phyloP scores from a whole-genome alignment of 2,329 filamentous ascomycete species.

The Colletotrichum nymphaeae region DNA sequence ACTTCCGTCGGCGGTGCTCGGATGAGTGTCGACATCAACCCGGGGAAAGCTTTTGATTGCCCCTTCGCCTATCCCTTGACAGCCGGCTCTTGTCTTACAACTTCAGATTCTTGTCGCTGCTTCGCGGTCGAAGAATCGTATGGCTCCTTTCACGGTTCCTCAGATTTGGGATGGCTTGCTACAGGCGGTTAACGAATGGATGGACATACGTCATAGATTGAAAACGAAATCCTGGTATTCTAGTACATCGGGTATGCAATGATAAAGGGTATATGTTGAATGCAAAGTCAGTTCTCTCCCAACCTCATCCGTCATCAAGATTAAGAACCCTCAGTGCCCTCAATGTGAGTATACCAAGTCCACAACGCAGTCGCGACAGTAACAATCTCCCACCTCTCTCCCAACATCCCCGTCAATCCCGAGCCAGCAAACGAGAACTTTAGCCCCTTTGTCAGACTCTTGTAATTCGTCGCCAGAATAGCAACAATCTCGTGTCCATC shows the following conservation, averaged over 20 bases:
- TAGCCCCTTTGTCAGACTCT: slow-evolving; percentile 48
- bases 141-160: no score
- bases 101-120: no score
- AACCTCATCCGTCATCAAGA: neutral
- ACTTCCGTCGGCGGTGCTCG: neutral
- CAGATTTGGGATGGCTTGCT: no score
- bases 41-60: no score
- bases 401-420: slow-evolving; percentile 50
- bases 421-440: slow-evolving; percentile 54
- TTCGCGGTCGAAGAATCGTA: no score
- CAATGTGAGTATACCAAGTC: neutral
- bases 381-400: slow-evolving; percentile 55
- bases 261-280: neutral
- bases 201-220: no score
- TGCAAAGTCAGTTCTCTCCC: neutral
- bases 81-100: no score
- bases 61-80: no score
- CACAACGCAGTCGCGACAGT: slow-evolving; percentile 46
- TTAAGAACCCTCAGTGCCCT: neutral
- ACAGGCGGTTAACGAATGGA: no score
- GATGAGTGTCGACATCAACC: no score
- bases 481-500: slow-evolving; percentile 56
- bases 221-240: no score
- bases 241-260: neutral
- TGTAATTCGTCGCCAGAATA: slow-evolving; percentile 44